These are phyloP conservation scores for Cyclanthera cordifolia DNA, from an alignment of 306 rosid species.

Conservation along the genomic window DNA sequence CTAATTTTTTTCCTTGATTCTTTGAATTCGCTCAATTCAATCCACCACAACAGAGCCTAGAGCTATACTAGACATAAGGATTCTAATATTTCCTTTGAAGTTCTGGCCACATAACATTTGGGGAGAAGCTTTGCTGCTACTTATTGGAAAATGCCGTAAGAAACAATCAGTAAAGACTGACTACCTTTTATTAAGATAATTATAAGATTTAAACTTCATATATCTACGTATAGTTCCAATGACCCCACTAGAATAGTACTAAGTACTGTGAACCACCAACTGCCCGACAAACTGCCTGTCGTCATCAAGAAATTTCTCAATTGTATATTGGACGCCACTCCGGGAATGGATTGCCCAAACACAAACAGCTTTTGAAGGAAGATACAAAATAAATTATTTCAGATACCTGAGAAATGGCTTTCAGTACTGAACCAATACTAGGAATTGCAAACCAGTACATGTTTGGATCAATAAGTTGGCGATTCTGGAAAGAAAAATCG, in stretches of 20 bases:
- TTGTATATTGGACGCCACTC: not conserved
- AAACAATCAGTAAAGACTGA: not conserved
- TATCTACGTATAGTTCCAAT: no score
- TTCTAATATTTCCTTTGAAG: not conserved
- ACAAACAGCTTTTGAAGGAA: not conserved
- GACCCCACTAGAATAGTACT: no score
- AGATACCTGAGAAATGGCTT: constrained; percentile 77
- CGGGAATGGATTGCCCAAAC: not conserved
- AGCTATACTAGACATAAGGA: not conserved
- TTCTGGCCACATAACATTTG: not conserved
- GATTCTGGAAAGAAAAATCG: constrained; percentile 39
- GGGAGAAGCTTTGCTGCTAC: not conserved
- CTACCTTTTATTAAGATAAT: no score
- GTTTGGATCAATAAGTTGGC: constrained; percentile 79
- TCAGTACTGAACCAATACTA: constrained; percentile 71
- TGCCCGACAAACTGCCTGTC: not conserved
- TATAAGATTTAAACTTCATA: no score
- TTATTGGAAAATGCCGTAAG: not conserved
- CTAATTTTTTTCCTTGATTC: not conserved
- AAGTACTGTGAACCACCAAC: not conserved
- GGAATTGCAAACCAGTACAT: constrained; percentile 81
- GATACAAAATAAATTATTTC: not conserved
- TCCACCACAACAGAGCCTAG: not conserved
- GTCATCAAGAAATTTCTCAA: not conserved
- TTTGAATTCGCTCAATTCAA: not conserved